Evolutionary conservation across 2,329 filamentous ascomycete genomes (phyloP), one percentile per base, ranked within the genome.

Genomic region (Colletotrichum simmondsii): DNA sequence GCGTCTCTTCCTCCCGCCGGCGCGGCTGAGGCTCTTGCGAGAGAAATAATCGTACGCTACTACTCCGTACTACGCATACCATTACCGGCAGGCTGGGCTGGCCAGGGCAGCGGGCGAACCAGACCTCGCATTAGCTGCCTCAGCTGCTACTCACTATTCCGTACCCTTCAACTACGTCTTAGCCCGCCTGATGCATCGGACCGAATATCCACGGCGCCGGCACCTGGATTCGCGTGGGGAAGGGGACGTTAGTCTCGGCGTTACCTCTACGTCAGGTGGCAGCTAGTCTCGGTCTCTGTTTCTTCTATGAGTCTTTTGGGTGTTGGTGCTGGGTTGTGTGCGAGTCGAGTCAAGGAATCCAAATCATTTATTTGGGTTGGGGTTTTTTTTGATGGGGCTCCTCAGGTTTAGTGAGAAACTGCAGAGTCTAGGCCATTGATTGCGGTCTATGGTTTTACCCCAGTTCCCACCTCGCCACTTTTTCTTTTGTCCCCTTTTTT

Each of bases 191-290:
- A n/a, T 54, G 35, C 32, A 66, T 66, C 68, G 62, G 68, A 42
- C 68, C 62, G 68, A 67, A 58, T 22, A 57, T 64, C 49, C 10
- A 19, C 22, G 54, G 53, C 28, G 35, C 52, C 35, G 66, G 59
- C 35, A 26, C 35, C 24, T 22, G 28, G 19, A 19, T 32, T 56
- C 62, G 30, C 53, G 61, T 66, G 60, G 61, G 24, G 53, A 60
- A 42, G 42, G 24, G 6, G 24, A 52, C 16, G 11, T 53, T 70
- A 59, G 67, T 35, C 37, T 26, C 53, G 54, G 67, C 35, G 53
- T 58, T 26, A 30, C 53, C 60, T 58, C 19, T 22, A 69, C 67
- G 37, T 65, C 61, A 69, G 32, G 22, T 37, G 67, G 19, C 32
- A 16, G 32, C 59, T n/a, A 22, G 16, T 14, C 19, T 26, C 14